Conservation (phyloP, 768 basidiomycete genomes). For the Gyrodon lividus region DNA sequence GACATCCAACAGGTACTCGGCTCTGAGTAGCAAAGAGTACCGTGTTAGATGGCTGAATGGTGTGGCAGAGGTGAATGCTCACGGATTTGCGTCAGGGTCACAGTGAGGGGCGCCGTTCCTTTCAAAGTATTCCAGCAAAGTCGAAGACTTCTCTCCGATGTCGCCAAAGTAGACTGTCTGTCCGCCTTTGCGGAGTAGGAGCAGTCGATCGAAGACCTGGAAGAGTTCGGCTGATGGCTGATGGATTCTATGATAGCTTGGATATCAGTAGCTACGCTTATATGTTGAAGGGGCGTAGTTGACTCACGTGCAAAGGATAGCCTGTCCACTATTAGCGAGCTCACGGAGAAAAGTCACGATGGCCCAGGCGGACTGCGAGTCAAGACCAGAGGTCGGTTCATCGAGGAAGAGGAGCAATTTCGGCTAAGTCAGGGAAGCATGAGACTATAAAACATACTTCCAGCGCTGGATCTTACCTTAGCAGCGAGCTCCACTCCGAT, state of each 20-base stretch:
- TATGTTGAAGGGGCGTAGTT: background rate
- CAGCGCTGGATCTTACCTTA: slow-evolving; percentile 33
- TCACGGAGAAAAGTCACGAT: slow-evolving; percentile 49
- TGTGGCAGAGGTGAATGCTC: background rate
- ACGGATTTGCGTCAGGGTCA: slow-evolving; percentile 23
- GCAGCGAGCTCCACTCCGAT: slow-evolving; percentile 63
- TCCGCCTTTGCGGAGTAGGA: slow-evolving; percentile 52
- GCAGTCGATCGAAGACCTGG: slow-evolving; percentile 50
- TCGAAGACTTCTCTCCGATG: slow-evolving; percentile 23
- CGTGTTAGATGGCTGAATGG: background rate
- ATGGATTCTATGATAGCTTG: slow-evolving; percentile 12
- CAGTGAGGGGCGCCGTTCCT: slow-evolving; percentile 22
- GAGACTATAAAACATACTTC: background rate
- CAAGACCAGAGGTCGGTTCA: slow-evolving; percentile 58
- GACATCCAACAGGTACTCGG: slow-evolving; percentile 49
- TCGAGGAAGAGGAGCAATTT: slow-evolving; percentile 56
- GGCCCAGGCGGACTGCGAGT: slow-evolving; percentile 52
- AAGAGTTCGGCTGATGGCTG: slow-evolving; percentile 49
- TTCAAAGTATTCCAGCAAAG: slow-evolving; percentile 24
- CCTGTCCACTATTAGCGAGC: slow-evolving; percentile 53
- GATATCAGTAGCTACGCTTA: background rate
- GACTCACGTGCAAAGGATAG: slow-evolving; percentile 54
- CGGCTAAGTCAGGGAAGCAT: slow-evolving; percentile 23
- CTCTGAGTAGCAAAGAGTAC: slow-evolving; percentile 25
- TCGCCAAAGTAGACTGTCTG: slow-evolving; percentile 69